Evolutionary conservation across 306 rosid species (phyloP), one percentile per base, ranked within the genome.

Genomic region (Vigna trinervia): DNA sequence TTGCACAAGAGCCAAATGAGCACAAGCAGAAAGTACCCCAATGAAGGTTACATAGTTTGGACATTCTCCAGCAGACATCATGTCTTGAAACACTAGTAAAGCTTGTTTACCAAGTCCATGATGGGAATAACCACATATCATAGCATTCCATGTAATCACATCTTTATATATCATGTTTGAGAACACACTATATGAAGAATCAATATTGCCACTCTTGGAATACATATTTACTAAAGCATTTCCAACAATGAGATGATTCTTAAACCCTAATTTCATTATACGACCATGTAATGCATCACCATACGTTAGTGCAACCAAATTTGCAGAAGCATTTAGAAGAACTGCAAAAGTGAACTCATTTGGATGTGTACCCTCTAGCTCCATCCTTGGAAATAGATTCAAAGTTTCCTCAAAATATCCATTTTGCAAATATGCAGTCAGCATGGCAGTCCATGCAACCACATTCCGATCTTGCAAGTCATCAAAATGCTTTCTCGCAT

Each of bases 1-100:
- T 54, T 54, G 60, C 23, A 54, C 30, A 20, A 54, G 60, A 54
- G 60, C 60, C 60, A 54, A 54, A 20, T 54, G 60, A 54, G 62
- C 62, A 23, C 62, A 57, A 22, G n/a, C 63, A 23, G 8, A 22
- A 23, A 57, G 34, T 4, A 57, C 36, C 3, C 63, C 36, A 12
- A 57, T 57, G n/a, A 57, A 22, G 15, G 14, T 57, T 12, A 22
- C 8, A 5, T 57, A 57, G 39, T 58, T 58, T 26, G n/a, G 64
- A 26, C 9, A 23, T 26, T 58, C 17, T 11, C 38, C 38, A 12
- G 1, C 36, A 58, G 38, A 23, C 38, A 58, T 58, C 64, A 58
- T 26, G 38, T 26, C 62, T 54, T 54, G 60, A 12, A 54, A 54
- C 34, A 58, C n/a, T 12, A 26, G 17, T 58, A 23, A 58, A 58